Evolutionary conservation across 1,284 basidiomycete genomes (phyloP).

Genomic region (Pseudozyma sp.): DNA sequence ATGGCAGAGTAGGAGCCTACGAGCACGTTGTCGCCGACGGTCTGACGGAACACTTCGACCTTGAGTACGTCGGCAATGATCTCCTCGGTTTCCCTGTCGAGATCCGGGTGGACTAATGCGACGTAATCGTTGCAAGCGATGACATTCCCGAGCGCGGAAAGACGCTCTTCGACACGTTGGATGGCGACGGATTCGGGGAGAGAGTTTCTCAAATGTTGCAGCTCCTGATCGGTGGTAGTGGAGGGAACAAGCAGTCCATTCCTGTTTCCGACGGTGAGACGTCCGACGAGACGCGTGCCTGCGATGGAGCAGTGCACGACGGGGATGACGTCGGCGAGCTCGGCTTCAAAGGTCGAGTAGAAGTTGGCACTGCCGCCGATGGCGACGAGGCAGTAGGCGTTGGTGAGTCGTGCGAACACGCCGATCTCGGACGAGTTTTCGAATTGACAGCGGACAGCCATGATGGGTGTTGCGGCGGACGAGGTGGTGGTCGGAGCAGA

Average conservation of each 20-base stretch:
- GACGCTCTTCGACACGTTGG: conserved; percentile 94
- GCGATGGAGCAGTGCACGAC: conserved; percentile 97
- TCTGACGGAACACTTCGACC: conserved; percentile 99
- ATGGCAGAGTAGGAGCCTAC: conserved; percentile 95
- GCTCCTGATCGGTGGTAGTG: conserved; percentile 96
- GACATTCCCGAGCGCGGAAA: conserved; percentile 96
- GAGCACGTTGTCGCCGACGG: conserved; percentile 93
- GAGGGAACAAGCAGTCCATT: conserved; percentile 96
- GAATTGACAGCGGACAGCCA: conserved; percentile 73
- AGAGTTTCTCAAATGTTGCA: conserved; percentile 97
- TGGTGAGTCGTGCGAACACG: conserved; percentile 84
- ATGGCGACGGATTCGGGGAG: conserved; percentile 90
- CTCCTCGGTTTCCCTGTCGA: conserved; percentile 98
- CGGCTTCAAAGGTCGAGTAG: conserved; percentile 95
- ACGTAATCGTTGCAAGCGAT: conserved; percentile 85
- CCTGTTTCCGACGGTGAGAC: conserved; percentile 86
- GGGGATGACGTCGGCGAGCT: conserved; percentile 91
- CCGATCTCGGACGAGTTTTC: conserved; percentile 98
- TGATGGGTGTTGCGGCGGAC: conserved; percentile 20
- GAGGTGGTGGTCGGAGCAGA: conserved; percentile 1
- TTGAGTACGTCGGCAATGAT: conserved; percentile 99
- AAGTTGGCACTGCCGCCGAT: conserved; percentile 97
- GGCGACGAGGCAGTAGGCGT: conserved; percentile 76
- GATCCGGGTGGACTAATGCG: conserved; percentile 76
- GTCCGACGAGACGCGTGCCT: conserved; percentile 92